These are phyloP conservation scores for Auricularia sp. DNA, from an alignment of 768 basidiomycete genomes.

Conservation along the genomic window DNA sequence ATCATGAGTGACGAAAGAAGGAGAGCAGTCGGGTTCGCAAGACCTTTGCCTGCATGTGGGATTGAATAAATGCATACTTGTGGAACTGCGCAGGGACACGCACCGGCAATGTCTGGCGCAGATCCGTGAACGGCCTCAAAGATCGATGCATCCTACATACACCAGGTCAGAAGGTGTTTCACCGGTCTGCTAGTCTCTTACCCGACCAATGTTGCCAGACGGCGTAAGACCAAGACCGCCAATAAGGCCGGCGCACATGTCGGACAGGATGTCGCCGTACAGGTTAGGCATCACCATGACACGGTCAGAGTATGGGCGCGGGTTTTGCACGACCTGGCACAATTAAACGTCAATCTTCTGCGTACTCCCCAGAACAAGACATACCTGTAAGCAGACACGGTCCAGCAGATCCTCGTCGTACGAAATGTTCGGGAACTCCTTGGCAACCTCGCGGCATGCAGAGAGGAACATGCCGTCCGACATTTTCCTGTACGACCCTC, in stretches of 20 bases:
- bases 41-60: constrained; percentile 44
- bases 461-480: constrained; percentile 99
- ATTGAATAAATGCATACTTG: background rate
- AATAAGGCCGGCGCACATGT: constrained; percentile 98
- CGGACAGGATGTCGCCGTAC: constrained; percentile 90
- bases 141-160: constrained; percentile 82
- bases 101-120: constrained; percentile 91
- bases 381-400: constrained; percentile 68
- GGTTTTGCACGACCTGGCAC: constrained; percentile 76
- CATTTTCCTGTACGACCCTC: constrained; percentile 70
- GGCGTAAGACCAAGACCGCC: constrained; percentile 96
- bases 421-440: constrained; percentile 84
- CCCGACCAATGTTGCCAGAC: constrained; percentile 93
- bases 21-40: constrained; percentile 99
- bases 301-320: constrained; percentile 83
- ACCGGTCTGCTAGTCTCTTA: constrained; percentile 25
- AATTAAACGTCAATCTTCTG: too few species aligned
- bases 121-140: constrained; percentile 99
- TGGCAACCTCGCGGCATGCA: constrained; percentile 91
- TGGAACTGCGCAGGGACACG: constrained; percentile 18
- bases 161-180: background rate
- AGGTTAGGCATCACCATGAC: constrained; percentile 99
- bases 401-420: constrained; percentile 98
- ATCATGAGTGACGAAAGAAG: constrained; percentile 95
- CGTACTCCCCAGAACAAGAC: too few species aligned